Evolutionary conservation across 345 rosid species (phyloP).

Genomic region (Citrus unshiu): DNA sequence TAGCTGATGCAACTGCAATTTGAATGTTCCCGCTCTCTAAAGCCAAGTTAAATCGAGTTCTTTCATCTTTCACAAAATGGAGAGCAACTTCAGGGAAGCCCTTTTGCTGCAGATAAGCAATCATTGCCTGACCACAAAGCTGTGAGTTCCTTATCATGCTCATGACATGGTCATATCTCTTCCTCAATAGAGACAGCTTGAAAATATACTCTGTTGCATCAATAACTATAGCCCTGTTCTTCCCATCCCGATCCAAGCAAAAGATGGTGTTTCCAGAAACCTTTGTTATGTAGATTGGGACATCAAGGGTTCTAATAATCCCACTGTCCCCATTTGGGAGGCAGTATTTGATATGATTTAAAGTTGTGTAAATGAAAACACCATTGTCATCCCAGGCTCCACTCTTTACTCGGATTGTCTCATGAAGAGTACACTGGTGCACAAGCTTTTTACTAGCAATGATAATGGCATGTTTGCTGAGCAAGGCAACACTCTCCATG

Average conservation of each 20-base stretch:
- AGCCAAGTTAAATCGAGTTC: constrained; percentile 90
- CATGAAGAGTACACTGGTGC: constrained; percentile 84
- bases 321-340: constrained; percentile 94
- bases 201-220: constrained; percentile 90
- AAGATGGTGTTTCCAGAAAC: constrained; percentile 64
- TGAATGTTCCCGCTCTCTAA: constrained; percentile 94
- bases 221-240: constrained; percentile 56
- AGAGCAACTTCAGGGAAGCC: constrained; percentile 99
- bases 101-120: constrained; percentile 93
- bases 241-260: constrained; percentile 89
- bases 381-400: constrained; percentile 98
- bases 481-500: constrained; percentile 91
- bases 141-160: constrained; percentile 92
- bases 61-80: constrained; percentile 94
- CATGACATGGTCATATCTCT: constrained; percentile 89
- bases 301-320: constrained; percentile 77
- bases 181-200: constrained; percentile 72
- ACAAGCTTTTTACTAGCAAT: constrained; percentile 83
- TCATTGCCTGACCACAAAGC: constrained; percentile 97
- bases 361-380: constrained; percentile 83
- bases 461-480: constrained; percentile 88
- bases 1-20: constrained; percentile 94
- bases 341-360: constrained; percentile 90
- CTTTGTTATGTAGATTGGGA: constrained; percentile 80
- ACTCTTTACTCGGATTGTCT: constrained; percentile 88